Conservation (phyloP, 305 asterid species). For the Fraxinus nigra region DNA sequence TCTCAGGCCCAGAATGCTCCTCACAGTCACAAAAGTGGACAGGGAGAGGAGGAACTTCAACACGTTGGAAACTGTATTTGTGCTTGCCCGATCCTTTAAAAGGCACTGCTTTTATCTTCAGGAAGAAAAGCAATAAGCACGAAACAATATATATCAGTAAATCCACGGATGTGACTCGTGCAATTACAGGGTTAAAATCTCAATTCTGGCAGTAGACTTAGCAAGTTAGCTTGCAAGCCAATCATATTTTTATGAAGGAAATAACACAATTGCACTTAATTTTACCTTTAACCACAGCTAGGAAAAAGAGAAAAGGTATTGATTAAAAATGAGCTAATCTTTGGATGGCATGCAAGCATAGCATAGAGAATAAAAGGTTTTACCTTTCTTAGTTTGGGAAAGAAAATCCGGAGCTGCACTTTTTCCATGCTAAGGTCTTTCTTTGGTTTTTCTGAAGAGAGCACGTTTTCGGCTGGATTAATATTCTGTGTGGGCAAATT, state of each 20-base stretch:
- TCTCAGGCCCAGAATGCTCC: slow-evolving; percentile 58
- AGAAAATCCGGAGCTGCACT: slow-evolving; percentile 58
- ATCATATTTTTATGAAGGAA: neutral
- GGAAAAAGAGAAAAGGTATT: neutral
- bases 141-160: slow-evolving; percentile 18
- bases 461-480: slow-evolving; percentile 32
- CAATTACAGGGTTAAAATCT: slow-evolving; percentile 7
- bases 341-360: slow-evolving; percentile 2
- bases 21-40: slow-evolving; percentile 80
- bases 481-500: slow-evolving; percentile 27
- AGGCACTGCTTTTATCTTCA: slow-evolving; percentile 71
- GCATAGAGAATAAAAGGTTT: neutral
- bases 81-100: slow-evolving; percentile 85
- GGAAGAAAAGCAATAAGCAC: slow-evolving; percentile 23
- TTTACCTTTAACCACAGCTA: neutral
- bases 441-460: slow-evolving; percentile 32
- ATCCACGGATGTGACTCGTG: neutral
- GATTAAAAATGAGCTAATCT: neutral
- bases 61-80: slow-evolving; percentile 93
- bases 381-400: slow-evolving; percentile 85
- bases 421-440: slow-evolving; percentile 42
- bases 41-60: slow-evolving; percentile 70
- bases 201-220: neutral
- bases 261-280: neutral
- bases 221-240: slow-evolving; percentile 3